Percentiles rank a stretch among this genome's conserved stretches.
phyloP scores from a whole-genome alignment of 225 moss, liverwort and hornwort species.

The Pleurozium schreberi region DNA sequence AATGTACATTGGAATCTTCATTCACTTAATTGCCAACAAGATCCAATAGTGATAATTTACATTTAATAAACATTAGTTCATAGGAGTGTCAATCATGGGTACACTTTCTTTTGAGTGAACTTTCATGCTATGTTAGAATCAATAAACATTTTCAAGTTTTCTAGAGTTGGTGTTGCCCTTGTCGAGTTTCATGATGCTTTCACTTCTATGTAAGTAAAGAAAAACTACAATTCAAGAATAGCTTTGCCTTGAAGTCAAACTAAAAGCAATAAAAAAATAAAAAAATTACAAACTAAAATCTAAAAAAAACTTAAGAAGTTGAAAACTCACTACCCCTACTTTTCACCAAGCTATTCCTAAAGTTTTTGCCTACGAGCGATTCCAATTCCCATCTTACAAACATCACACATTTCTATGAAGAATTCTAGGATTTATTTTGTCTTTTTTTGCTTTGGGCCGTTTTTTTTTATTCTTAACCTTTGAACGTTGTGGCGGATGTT shows the following conservation, averaged over 20 bases:
- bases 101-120: background rate
- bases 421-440: background rate
- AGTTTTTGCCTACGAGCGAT: too few species aligned
- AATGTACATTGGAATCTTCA: background rate
- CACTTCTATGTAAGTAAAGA: too few species aligned
- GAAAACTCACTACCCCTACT: accelerated
- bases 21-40: background rate
- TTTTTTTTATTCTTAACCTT: background rate
- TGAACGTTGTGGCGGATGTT: too few species aligned
- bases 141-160: background rate
- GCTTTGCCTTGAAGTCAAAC: background rate
- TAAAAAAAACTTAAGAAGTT: background rate
- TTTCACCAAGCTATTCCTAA: accelerated
- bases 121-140: background rate
- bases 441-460: accelerated
- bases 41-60: background rate
- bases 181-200: accelerated
- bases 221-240: background rate
- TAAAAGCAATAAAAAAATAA: background rate
- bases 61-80: background rate
- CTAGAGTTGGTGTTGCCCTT: accelerated
- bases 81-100: accelerated
- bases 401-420: background rate
- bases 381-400: background rate
- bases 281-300: background rate